Base-by-base conservation (phyloP, 805 yeast species). In the Myxozyma vanderwaltii region DNA sequence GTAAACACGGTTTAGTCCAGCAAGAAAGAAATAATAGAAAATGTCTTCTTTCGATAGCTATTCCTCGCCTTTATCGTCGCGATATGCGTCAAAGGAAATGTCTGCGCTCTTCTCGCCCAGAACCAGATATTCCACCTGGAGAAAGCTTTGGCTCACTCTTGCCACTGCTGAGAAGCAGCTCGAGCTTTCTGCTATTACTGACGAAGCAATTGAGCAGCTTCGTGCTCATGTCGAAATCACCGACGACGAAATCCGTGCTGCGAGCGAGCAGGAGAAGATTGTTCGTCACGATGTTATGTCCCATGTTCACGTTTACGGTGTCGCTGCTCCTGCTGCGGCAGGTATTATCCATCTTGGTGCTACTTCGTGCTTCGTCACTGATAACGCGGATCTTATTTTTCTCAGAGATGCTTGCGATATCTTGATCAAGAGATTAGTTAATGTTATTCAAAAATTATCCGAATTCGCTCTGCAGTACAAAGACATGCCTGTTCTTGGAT, bases 211-310 rank as follows among this genome's bases (percentile, higher is more conserved):
- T 67, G 87, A 82, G 71, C 89, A 94, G 79, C 87, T 94, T 90
- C 77, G 82, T 64, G 73, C 79, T 23, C 87, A 94, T 75, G 78
- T 92, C 70, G 81, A 75, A 51, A 91, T 94, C 77, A 86, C 97
- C 7, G 97, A 92, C 74, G 95, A 89, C 68, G 98, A 95, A 71
- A 90, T 94, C 65, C 90, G 81, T 58, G 88, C 80, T 58, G 98
- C 99, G 45, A 79, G 91, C 59, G 84, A 82, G 67, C 97, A 94
- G 77, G 99, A 94, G 77, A 96, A 98, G 54, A 91, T 88, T 74
- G 98, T 94, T 59, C 88, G 99, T 79, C 99, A 94, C 76, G 99
- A 94, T 73, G 99, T 94, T 69, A 94, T 94, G 99, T 96, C 98
- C 57, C 99, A 94, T 70, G 99, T 94, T 58, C 99, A 94, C 73